A percentile compares a stretch with the other conserved stretches of the same genome.
Conservation (phyloP, 371 early-diverging fungal species). For the Mucor sp. region DNA sequence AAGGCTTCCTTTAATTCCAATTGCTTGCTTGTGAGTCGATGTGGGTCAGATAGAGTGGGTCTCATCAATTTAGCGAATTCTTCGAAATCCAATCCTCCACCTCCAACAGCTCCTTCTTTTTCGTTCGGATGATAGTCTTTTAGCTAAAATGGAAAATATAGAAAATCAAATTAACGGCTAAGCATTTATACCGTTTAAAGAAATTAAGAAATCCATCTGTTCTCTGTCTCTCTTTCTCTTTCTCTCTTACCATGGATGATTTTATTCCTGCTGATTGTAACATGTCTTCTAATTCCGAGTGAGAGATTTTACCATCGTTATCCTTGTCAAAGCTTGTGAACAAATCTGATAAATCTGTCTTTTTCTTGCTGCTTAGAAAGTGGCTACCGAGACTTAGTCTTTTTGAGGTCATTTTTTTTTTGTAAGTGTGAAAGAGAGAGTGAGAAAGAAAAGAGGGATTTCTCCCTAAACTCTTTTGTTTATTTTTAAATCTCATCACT, state of each 20-base stretch:
- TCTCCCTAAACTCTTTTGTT: neutral
- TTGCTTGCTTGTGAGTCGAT: slow-evolving; percentile 33
- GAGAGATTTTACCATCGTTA: slow-evolving; percentile 37
- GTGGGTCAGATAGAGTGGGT: slow-evolving; percentile 40
- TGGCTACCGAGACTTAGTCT: slow-evolving; percentile 41
- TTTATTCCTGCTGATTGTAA: slow-evolving; percentile 33
- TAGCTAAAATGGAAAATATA: slow-evolving; percentile 6
- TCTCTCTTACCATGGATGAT: slow-evolving; percentile 29
- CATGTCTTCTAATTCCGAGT: slow-evolving; percentile 33
- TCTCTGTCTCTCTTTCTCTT: no score
- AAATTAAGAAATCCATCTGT: neutral
- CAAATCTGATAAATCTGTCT: slow-evolving; percentile 36
- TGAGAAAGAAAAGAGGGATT: slow-evolving; percentile 11
- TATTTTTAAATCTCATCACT: neutral
- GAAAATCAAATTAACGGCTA: neutral
- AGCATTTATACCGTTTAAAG: slow-evolving; percentile 1
- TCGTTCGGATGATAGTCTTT: slow-evolving; percentile 7
- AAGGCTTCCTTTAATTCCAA: slow-evolving; percentile 47
- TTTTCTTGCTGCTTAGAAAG: slow-evolving; percentile 37
- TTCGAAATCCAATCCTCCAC: slow-evolving; percentile 39
- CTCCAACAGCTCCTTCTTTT: slow-evolving; percentile 11
- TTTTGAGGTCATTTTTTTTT: slow-evolving; percentile 23
- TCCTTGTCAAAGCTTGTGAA: slow-evolving; percentile 46
- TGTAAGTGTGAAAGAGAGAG: slow-evolving; percentile 11
- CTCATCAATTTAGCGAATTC: slow-evolving; percentile 47